These are phyloP conservation scores for Leucocoprinus birnbaumii DNA, from an alignment of 768 basidiomycete species.

Conservation along the genomic window DNA sequence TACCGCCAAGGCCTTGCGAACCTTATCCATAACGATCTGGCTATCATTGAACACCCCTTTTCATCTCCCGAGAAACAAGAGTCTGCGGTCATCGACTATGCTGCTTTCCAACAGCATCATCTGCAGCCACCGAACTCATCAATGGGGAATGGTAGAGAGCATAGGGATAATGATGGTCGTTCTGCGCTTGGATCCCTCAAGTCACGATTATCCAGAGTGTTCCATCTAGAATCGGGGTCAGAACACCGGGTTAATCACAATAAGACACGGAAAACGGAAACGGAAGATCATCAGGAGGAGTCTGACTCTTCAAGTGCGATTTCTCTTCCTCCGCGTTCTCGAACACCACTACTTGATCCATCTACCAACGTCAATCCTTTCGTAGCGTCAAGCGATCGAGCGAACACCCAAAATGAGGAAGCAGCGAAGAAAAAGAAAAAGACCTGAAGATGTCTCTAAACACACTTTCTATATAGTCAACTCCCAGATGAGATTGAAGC, in stretches of 20 bases:
- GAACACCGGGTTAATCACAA: background rate
- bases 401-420: slow-evolving; percentile 20
- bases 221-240: slow-evolving; percentile 27
- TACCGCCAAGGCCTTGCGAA: slow-evolving; percentile 79
- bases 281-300: slow-evolving; percentile 15
- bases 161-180: slow-evolving; percentile 8
- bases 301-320: slow-evolving; percentile 9
- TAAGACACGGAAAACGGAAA: slow-evolving; percentile 15
- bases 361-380: slow-evolving; percentile 72
- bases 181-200: slow-evolving; percentile 35
- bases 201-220: slow-evolving; percentile 39
- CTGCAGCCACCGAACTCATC: background rate
- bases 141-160: background rate
- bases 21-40: slow-evolving; percentile 44
- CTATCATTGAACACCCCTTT: slow-evolving; percentile 7
- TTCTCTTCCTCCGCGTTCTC: slow-evolving; percentile 30
- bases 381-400: slow-evolving; percentile 10
- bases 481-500: slow-evolving; percentile 83
- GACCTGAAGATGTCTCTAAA: slow-evolving; percentile 71
- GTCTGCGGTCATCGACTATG: slow-evolving; percentile 16
- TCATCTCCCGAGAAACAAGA: slow-evolving; percentile 2
- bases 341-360: slow-evolving; percentile 72
- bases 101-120: slow-evolving; percentile 3
- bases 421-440: slow-evolving; percentile 15
- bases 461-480: slow-evolving; percentile 95